Base-by-base conservation (phyloP, 306 rosid genomes). In the Arachis stenosperma region DNA sequence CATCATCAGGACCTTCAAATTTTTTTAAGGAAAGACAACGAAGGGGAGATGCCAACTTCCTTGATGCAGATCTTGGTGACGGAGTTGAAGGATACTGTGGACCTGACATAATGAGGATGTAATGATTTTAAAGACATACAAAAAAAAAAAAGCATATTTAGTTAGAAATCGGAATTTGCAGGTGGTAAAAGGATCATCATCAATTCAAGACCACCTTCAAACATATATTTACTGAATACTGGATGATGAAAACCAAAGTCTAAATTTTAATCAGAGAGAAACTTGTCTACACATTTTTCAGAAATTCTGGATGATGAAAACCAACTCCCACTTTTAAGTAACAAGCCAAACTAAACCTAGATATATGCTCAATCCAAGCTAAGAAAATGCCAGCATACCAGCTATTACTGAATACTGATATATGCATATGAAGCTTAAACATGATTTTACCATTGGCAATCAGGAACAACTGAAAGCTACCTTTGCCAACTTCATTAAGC, bases 11-110 rank as follows among this genome's bases (percentile, higher is more conserved):
- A 69, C 76, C 97, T 78, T 89, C 94, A 60, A 89, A 43, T 78
- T 81, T 94, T 77, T 93, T 93, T 87, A 91, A 78, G 77, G 97
- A 94, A 76, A 94, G 98, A 82, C 98, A 94, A 11, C 92, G 84
- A 59, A 94, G 85, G 61, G 98, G 96, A 39, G 97, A 88, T 13
- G 90, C 61, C 66, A 88, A 81, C 84, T 88, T 94, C 88, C 88
- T 94, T n/a, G 96, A 84, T 39, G 92, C 85, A 76, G 92, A 82
- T 77, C 91, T 86, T 54, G 94, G 97, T 69, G 98, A 91, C 65
- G 92, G 86, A 10, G 90, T 77, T 40, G 80, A 79, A 69, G 85
- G 86, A 56, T 65, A 42, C 78, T 64, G 88, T 40, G 70, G 61
- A 44, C 98, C 98, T 88, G 80, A 47, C 52, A 68, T 2, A 12